Percentiles rank a stretch among this genome's conserved stretches.
Conservation (phyloP, 441 rosid genomes). For the Croton laevigatus region DNA sequence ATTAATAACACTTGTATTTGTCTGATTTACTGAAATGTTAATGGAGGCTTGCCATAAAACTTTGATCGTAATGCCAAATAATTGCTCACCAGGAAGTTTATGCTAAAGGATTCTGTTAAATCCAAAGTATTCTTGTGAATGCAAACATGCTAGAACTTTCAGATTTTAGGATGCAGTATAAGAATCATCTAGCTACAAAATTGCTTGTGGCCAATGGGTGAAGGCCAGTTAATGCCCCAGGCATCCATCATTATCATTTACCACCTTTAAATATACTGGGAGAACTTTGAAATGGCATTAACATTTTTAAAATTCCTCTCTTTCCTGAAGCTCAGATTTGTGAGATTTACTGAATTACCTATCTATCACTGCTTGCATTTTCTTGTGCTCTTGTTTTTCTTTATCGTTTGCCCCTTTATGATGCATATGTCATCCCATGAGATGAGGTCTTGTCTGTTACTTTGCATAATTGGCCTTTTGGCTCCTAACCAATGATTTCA, state of each 20-base stretch:
- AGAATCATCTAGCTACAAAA: background rate
- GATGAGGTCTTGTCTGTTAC: background rate
- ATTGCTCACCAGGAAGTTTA: background rate
- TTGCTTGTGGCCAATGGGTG: background rate
- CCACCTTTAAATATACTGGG: background rate
- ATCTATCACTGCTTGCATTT: background rate
- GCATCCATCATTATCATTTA: background rate
- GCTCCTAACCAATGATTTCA: background rate
- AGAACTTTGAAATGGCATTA: background rate
- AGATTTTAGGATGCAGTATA: background rate
- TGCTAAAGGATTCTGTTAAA: background rate
- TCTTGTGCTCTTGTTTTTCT: background rate
- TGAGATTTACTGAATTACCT: background rate
- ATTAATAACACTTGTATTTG: too few species aligned
- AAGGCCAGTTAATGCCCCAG: background rate
- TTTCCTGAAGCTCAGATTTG: background rate
- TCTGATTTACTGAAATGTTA: background rate
- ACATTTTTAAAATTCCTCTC: background rate
- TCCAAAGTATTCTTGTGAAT: background rate
- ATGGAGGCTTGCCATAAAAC: background rate
- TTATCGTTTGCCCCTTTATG: background rate
- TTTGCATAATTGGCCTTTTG: background rate
- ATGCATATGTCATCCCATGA: background rate
- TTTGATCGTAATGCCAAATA: background rate
- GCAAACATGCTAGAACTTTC: background rate